Base-by-base conservation (phyloP, 1,284 basidiomycete species). In the Ceratobasidium sp. region DNA sequence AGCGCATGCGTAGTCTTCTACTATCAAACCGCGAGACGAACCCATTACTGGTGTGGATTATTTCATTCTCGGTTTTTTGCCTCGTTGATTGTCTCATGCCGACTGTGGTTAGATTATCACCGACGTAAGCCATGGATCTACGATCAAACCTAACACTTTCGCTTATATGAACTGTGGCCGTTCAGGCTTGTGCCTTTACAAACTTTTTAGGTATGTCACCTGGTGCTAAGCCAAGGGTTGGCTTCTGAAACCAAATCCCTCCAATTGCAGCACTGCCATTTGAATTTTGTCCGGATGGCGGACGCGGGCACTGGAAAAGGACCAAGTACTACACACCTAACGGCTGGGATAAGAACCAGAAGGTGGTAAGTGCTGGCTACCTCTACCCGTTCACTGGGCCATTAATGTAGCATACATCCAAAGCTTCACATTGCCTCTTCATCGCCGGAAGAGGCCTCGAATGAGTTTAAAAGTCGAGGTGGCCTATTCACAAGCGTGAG, bases 371-470 rank as follows among this genome's bases (percentile, higher is more conserved):
- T 68, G 6, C 50, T 28, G 5, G 23, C 0, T 33, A 40, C 10
- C 12, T 3, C 20, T 38, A 12, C 6, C 23, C 10, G 9, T 1
- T 9, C 40, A 23, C 28, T 7, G 38, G 5, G 59, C 10, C 40
- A n/a, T 54, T 13, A 23, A 33, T n/a, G 26, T 7, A 3, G 23
- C 1, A 6, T 28, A 33, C n/a, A n/a, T n/a, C 50, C 20, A 54
- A 52, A 64, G 62, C 38, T 64, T 23, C 62, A 64, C 26, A 44
- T n/a, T 3, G 62, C 62, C 20, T 64, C 62, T 20, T 44, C 40
- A 1, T 12, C 38, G 13, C 42, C 62, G 7, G 42, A 23, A 17
- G 62, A 42, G 9, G 1, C 23, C 23, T 64, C 62, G 6, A 23
- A 42, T 20, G 62, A 33, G 2, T 64, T 33, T 42, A 42, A 26